A percentile compares a stretch with the other conserved stretches of the same genome.
phyloP scores from a whole-genome alignment of 139 green algal genomes.

The Gonium pectorale region DNA sequence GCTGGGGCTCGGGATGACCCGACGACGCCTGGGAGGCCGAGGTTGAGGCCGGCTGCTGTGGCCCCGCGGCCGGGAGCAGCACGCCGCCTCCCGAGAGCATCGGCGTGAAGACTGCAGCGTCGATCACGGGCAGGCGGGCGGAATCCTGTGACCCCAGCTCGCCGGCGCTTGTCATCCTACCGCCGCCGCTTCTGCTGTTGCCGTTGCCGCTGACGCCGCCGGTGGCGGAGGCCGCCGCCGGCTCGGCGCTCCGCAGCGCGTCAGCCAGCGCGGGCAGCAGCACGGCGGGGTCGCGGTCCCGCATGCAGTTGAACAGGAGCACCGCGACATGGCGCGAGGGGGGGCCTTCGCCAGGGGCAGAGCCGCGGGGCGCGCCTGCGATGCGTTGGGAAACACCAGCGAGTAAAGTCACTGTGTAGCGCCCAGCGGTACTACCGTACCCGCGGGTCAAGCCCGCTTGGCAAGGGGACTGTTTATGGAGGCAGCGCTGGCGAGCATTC shows the following conservation, averaged over 20 bases:
- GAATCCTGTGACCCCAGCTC: not conserved
- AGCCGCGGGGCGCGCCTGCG: too few relatives aligned
- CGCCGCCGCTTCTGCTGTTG: not conserved
- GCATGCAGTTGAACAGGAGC: constrained; percentile 97
- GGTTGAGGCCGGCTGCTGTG: constrained; percentile 69
- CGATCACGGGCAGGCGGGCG: constrained; percentile 34
- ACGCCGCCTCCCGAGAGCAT: constrained; percentile 57
- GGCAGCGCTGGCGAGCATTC: too few relatives aligned
- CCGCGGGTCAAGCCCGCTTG: too few relatives aligned
- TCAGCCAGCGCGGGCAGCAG: constrained; percentile 79
- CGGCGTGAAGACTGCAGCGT: constrained; percentile 38
- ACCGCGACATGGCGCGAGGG: constrained; percentile 60
- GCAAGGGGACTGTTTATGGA: too few relatives aligned
- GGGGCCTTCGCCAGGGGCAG: too few relatives aligned
- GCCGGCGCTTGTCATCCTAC: not conserved
- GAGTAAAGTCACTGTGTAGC: too few relatives aligned
- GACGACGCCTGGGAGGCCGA: constrained; percentile 37
- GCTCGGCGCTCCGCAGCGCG: not conserved
- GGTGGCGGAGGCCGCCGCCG: not conserved
- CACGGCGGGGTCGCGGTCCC: constrained; percentile 83
- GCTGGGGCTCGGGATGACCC: not conserved
- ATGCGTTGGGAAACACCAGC: too few relatives aligned
- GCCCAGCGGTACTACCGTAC: too few relatives aligned
- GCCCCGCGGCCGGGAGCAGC: constrained; percentile 74
- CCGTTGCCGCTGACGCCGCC: not conserved